phyloP scores from a whole-genome alignment of 805 yeast species.

The Candida pseudoglaebosa region DNA sequence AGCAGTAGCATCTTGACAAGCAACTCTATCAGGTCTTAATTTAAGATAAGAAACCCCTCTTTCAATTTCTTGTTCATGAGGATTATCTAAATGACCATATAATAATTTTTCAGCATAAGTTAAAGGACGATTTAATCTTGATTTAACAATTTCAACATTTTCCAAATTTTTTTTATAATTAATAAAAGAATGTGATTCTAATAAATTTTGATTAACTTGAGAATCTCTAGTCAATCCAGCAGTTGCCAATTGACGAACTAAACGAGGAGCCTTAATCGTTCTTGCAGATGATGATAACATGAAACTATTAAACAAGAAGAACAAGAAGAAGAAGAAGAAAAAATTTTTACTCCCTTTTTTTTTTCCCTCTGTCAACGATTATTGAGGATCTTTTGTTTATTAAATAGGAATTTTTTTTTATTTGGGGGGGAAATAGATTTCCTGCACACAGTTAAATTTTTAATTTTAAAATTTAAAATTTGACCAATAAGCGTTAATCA shows the following conservation, averaged over 20 bases:
- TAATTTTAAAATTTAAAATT: too few species aligned
- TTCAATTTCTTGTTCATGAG: slow-evolving; percentile 77
- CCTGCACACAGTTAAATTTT: too few species aligned
- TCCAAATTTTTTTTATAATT: slow-evolving; percentile 89
- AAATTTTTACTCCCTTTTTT: too few species aligned
- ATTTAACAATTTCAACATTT: slow-evolving; percentile 79
- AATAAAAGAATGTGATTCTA: slow-evolving; percentile 81
- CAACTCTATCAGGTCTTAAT: slow-evolving; percentile 95
- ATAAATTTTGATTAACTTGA: slow-evolving; percentile 73
- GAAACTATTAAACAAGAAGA: too few species aligned
- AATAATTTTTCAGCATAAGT: slow-evolving; percentile 94
- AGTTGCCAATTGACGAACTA: slow-evolving; percentile 49
- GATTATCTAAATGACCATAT: slow-evolving; percentile 92
- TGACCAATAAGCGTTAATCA: too few species aligned
- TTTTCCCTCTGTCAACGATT: too few species aligned
- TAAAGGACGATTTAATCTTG: slow-evolving; percentile 80
- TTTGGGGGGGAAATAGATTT: too few species aligned
- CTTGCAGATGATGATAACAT: slow-evolving; percentile 42
- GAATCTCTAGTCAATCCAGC: slow-evolving; percentile 59
- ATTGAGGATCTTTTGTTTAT: too few species aligned
- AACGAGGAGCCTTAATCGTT: slow-evolving; percentile 26
- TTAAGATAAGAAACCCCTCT: slow-evolving; percentile 91
- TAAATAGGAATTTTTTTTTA: too few species aligned
- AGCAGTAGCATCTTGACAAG: slow-evolving; percentile 98
- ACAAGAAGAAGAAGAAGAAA: too few species aligned